These are phyloP conservation scores for Russula virescens DNA, from an alignment of 768 basidiomycete species.

Conservation along the genomic window DNA sequence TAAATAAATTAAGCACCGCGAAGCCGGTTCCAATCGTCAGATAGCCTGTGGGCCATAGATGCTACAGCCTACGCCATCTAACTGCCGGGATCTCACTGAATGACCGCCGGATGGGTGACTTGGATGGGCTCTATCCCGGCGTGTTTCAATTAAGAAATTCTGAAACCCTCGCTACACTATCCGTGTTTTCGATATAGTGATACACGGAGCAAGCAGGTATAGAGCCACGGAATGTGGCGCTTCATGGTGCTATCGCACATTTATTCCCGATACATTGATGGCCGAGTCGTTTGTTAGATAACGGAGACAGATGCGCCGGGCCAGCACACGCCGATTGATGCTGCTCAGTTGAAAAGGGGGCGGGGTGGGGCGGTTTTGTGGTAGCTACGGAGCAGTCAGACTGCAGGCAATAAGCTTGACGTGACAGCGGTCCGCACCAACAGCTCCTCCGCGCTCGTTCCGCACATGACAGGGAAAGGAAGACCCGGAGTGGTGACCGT, in stretches of 20 bases:
- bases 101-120: background rate
- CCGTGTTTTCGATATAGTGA: background rate
- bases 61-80: too few species aligned
- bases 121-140: background rate
- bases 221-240: background rate
- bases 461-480: background rate
- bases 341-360: background rate
- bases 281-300: background rate
- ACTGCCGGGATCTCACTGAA: too few species aligned
- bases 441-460: background rate
- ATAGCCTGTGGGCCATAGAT: background rate
- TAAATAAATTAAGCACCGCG: background rate
- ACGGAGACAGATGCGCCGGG: background rate
- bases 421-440: background rate
- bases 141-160: background rate
- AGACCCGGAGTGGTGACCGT: background rate
- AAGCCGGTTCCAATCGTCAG: background rate
- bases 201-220: background rate
- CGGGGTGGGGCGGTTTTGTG: background rate
- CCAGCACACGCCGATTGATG: too few species aligned
- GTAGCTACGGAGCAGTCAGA: too few species aligned
- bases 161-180: background rate
- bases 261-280: constrained; percentile 2
- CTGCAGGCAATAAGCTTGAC: background rate
- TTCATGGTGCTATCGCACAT: background rate